A percentile compares a stretch with the other conserved stretches of the same genome.
Evolutionary conservation across 1,139 yeast species (phyloP).

Genomic region (Geotrichum fermentans): DNA sequence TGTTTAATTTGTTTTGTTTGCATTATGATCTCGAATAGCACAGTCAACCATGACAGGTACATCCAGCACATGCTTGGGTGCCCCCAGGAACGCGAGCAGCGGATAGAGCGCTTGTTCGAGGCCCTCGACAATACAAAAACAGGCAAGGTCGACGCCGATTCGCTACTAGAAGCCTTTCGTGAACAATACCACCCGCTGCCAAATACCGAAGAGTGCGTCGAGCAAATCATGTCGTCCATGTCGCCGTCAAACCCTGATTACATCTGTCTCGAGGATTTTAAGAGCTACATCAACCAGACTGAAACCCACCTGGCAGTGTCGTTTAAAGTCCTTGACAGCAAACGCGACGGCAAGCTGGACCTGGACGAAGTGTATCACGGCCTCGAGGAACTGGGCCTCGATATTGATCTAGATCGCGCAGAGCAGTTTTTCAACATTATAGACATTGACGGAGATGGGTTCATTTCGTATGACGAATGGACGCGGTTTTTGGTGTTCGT

Average conservation of each 20-base stretch:
- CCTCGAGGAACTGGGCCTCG: conserved; percentile 49
- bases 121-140: conserved; percentile 25
- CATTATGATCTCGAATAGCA: not conserved
- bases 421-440: conserved; percentile 57
- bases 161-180: conserved; percentile 27
- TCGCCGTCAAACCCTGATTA: conserved; percentile 54
- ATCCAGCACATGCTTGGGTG: conserved; percentile 8
- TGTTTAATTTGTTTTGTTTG: too few relatives aligned
- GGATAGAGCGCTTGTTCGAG: conserved; percentile 37
- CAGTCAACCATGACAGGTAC: not conserved
- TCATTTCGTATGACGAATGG: conserved; percentile 80
- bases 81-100: conserved; percentile 28
- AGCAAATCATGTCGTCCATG: conserved; percentile 51
- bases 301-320: conserved; percentile 69
- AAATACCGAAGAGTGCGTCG: conserved; percentile 57
- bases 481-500: conserved; percentile 73
- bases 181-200: conserved; percentile 46
- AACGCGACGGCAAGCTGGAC: conserved; percentile 68
- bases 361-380: conserved; percentile 64
- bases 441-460: conserved; percentile 60
- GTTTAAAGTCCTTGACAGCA: conserved; percentile 64
- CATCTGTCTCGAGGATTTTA: conserved; percentile 59
- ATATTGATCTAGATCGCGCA: conserved; percentile 52
- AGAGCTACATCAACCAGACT: conserved; percentile 54
- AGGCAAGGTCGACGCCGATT: conserved; percentile 26